Evolutionary conservation across 2,329 filamentous ascomycete genomes (phyloP).

Genomic region (Trichoderma semiorbis): DNA sequence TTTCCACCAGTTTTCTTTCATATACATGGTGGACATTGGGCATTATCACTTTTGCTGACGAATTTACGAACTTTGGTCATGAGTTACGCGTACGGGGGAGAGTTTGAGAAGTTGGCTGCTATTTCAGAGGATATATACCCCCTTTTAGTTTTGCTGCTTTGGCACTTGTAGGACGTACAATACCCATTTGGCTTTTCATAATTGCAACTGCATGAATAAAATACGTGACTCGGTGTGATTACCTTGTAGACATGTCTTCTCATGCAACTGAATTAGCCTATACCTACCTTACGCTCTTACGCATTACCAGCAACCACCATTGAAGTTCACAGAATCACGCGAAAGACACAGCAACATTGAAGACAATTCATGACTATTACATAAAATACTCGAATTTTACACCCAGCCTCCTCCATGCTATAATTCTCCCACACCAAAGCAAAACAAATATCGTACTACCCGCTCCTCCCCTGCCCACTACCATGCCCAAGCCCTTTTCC

Average conservation of each 20-base stretch:
- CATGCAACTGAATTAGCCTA: background rate
- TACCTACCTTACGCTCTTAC: background rate
- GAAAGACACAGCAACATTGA: background rate
- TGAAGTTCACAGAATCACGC: background rate
- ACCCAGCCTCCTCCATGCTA: background rate
- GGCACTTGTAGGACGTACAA: background rate
- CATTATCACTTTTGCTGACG: background rate
- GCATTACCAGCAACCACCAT: background rate
- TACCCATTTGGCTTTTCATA: background rate
- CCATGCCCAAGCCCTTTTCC: background rate
- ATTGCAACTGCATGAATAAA: background rate
- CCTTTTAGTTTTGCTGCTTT: background rate
- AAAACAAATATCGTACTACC: background rate
- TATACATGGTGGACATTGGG: background rate
- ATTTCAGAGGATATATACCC: background rate
- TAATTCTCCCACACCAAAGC: background rate
- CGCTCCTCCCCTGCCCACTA: background rate
- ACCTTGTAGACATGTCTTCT: too few relatives aligned
- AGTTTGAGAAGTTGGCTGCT: background rate
- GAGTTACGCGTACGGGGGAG: background rate
- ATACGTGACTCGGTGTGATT: background rate
- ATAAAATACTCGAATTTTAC: background rate
- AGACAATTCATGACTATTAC: conserved; percentile 8
- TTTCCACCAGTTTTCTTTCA: background rate
- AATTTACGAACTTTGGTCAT: background rate